Evolutionary conservation across 2,329 filamentous ascomycete genomes (phyloP).

Genomic region (Aspergillus puulaauensis): DNA sequence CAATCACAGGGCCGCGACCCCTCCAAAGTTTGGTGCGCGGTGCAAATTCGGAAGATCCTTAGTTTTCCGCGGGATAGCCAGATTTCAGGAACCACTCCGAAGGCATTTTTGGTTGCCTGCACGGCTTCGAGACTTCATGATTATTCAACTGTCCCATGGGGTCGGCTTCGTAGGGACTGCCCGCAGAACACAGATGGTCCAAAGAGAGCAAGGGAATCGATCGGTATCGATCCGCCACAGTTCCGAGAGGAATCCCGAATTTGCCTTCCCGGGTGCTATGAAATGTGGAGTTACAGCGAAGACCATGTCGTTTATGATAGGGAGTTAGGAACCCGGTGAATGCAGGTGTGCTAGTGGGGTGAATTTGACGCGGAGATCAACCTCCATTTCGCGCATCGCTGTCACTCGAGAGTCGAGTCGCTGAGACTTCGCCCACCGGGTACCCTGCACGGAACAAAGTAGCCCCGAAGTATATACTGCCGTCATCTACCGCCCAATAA

Average conservation of each 20-base stretch:
- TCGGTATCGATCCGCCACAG: not conserved
- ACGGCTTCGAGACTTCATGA: not conserved
- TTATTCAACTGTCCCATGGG: not conserved
- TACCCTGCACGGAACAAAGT: not conserved
- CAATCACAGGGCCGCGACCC: conserved; percentile 4
- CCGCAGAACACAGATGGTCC: not conserved
- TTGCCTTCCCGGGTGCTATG: not conserved
- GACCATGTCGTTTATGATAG: not conserved
- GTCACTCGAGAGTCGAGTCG: too few relatives aligned
- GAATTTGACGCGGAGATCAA: not conserved
- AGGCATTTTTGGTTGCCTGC: not conserved
- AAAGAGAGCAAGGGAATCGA: not conserved
- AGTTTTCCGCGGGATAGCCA: conserved; percentile 9
- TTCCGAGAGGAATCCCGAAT: not conserved
- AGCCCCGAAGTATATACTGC: not conserved
- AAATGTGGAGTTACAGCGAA: not conserved
- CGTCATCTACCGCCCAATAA: not conserved
- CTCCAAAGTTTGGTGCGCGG: conserved; percentile 4
- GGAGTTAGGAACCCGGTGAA: not conserved
- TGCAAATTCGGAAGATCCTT: conserved; percentile 7
- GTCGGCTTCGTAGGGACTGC: not conserved
- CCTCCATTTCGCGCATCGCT: not conserved
- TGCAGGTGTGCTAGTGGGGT: not conserved
- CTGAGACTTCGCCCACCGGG: too few relatives aligned
- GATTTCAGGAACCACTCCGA: not conserved